phyloP scores from a whole-genome alignment of 1,139 yeast species.

The Nadsonia starkeyi-henricii region DNA sequence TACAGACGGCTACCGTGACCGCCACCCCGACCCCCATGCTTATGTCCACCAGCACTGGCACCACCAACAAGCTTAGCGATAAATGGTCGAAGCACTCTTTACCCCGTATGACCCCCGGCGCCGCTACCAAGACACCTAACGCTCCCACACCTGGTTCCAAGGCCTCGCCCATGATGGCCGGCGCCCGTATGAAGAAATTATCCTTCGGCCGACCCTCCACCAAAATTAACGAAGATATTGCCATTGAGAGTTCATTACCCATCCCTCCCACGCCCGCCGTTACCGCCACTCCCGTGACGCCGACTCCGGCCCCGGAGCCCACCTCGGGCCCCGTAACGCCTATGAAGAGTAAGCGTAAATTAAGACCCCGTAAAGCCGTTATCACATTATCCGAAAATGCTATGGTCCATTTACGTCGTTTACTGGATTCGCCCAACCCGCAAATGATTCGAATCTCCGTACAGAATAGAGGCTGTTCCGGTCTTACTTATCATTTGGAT shows the following conservation, averaged over 20 bases:
- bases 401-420: conserved; percentile 47
- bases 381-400: conserved; percentile 70
- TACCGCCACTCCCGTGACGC: neutral
- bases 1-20: neutral
- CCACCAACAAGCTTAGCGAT: neutral
- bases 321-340: conserved; percentile 2
- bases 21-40: neutral
- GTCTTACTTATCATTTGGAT: conserved; percentile 79
- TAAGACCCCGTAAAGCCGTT: conserved; percentile 80
- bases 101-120: neutral
- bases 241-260: neutral
- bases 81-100: neutral
- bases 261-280: neutral
- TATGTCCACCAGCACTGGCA: neutral
- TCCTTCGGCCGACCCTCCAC: neutral
- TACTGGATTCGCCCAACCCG: conserved; percentile 72
- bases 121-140: no score
- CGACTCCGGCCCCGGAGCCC: neutral
- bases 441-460: conserved; percentile 86
- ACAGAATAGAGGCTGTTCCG: conserved; percentile 93
- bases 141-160: no score
- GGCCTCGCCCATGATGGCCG: neutral
- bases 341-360: conserved; percentile 35
- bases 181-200: neutral
- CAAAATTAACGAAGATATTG: neutral